Evolutionary conservation across 257 asterid species (phyloP).

Genomic region (Solanum lycopersicoides): DNA sequence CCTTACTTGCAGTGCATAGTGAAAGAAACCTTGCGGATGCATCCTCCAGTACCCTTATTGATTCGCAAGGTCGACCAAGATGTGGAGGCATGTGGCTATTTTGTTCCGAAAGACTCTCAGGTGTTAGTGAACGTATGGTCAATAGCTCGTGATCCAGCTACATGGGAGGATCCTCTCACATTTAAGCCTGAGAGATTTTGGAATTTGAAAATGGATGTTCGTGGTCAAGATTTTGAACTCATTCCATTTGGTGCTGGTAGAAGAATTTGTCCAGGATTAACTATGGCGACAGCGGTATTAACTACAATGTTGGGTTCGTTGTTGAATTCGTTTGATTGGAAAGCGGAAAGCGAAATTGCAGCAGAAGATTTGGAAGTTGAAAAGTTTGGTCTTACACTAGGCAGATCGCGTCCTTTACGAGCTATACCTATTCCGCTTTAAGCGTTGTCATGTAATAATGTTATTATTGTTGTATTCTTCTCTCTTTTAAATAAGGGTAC

Average conservation of each 20-base stretch:
- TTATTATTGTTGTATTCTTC: too few relatives aligned
- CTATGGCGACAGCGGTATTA: background rate
- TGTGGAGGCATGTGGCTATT: conserved; percentile 35
- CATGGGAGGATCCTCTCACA: conserved; percentile 42
- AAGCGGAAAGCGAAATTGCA: conserved; percentile 23
- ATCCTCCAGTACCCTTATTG: conserved; percentile 68
- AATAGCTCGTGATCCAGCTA: conserved; percentile 43
- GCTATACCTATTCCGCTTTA: too few relatives aligned
- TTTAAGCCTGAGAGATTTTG: conserved; percentile 63
- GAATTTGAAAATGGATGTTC: conserved; percentile 29
- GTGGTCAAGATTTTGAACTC: conserved; percentile 51
- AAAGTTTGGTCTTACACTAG: too few relatives aligned
- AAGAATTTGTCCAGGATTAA: conserved; percentile 44
- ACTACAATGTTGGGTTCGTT: conserved; percentile 51
- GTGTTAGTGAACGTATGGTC: conserved; percentile 60
- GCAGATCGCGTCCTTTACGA: too few relatives aligned
- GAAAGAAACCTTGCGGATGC: conserved; percentile 56
- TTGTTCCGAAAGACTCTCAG: conserved; percentile 38
- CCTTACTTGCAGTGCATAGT: conserved; percentile 49
- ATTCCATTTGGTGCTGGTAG: conserved; percentile 76
- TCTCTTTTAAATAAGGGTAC: too few relatives aligned
- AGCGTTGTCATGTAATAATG: too few relatives aligned
- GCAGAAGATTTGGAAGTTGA: conserved; percentile 20
- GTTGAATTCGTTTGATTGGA: conserved; percentile 59
- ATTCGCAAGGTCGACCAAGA: conserved; percentile 43